Conservation (phyloP, 2,329 filamentous ascomycete species). For the Hymenoscyphus scutula region DNA sequence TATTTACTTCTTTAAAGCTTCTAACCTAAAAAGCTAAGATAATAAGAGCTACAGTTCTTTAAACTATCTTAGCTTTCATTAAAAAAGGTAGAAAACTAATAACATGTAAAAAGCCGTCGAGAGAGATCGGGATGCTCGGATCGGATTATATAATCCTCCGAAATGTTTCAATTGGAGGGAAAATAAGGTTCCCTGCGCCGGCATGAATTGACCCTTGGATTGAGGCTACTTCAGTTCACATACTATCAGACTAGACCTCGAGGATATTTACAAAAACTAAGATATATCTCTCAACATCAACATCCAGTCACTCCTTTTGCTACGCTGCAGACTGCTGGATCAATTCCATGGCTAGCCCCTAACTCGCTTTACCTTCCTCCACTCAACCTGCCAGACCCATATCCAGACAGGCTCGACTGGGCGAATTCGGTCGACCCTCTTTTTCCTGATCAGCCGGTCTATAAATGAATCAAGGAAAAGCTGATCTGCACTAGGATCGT, state of each 20-base stretch:
- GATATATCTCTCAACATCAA: not conserved
- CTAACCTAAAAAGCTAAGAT: too few relatives aligned
- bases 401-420: not conserved
- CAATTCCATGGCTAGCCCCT: not conserved
- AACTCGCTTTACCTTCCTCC: constrained; percentile 1
- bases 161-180: not conserved
- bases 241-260: not conserved
- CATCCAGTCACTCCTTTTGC: not conserved
- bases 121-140: too few relatives aligned
- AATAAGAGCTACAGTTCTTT: too few relatives aligned
- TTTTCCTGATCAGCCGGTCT: not conserved
- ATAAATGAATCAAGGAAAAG: constrained; percentile 1
- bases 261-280: not conserved
- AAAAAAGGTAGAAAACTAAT: too few relatives aligned
- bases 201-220: not conserved
- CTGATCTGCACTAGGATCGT: not conserved
- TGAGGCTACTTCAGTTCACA: not conserved
- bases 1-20: too few relatives aligned
- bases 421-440: not conserved
- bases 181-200: not conserved
- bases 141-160: not conserved
- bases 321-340: not conserved
- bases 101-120: too few relatives aligned
- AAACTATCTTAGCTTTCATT: too few relatives aligned
- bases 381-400: not conserved